Conservation (phyloP, 2,329 filamentous ascomycete genomes). For the Aspergillus pseudoterreus region DNA sequence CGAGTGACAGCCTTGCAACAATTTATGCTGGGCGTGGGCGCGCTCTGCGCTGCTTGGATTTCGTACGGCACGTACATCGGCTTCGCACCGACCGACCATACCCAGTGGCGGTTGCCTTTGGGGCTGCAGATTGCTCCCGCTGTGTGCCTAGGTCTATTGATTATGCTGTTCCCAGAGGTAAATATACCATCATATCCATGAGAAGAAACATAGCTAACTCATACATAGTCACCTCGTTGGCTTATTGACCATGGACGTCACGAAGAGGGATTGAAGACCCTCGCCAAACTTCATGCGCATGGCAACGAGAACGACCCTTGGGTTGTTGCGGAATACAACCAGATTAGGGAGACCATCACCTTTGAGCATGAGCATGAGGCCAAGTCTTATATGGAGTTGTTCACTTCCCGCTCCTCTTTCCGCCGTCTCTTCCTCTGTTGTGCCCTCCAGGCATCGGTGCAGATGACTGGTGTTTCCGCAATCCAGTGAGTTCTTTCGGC, state of each 20-base stretch:
- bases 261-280: constrained; percentile 62
- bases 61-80: constrained; percentile 61
- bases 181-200: not conserved
- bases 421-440: constrained; percentile 68
- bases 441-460: constrained; percentile 65
- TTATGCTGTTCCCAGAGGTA: constrained; percentile 67
- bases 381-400: constrained; percentile 67
- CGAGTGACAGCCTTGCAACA: constrained; percentile 72
- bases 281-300: constrained; percentile 67
- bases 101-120: constrained; percentile 61
- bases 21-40: constrained; percentile 76
- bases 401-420: constrained; percentile 63
- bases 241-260: constrained; percentile 67
- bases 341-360: constrained; percentile 65
- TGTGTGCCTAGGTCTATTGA: constrained; percentile 60
- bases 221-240: constrained; percentile 60
- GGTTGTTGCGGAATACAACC: constrained; percentile 68
- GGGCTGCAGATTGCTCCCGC: constrained; percentile 71
- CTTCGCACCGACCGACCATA: constrained; percentile 44
- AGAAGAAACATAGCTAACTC: constrained; percentile 2
- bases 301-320: constrained; percentile 64
- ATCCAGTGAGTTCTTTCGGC: constrained; percentile 53
- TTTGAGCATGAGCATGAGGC: constrained; percentile 66
- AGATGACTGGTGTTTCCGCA: constrained; percentile 72
- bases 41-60: constrained; percentile 69